Evolutionary conservation across 2,329 filamentous ascomycete species (phyloP).

Genomic region (Biscogniauxia marginata): DNA sequence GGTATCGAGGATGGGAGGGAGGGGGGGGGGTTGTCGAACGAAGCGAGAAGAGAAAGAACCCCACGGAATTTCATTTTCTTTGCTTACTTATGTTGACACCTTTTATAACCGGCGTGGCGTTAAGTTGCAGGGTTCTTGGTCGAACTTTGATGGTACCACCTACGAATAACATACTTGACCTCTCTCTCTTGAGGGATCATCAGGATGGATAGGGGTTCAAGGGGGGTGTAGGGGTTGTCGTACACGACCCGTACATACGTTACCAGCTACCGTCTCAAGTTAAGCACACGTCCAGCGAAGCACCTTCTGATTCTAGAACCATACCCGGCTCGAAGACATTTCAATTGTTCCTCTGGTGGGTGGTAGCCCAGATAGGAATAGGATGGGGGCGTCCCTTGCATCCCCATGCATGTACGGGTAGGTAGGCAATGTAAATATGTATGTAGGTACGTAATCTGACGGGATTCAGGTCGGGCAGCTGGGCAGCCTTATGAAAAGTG

Average conservation of each 20-base stretch:
- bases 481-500: neutral
- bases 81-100: neutral
- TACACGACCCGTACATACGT: neutral
- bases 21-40: neutral
- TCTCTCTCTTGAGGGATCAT: neutral
- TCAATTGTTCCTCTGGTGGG: neutral
- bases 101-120: neutral
- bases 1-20: conserved; percentile 1
- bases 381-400: neutral
- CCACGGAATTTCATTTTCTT: no score
- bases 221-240: neutral
- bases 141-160: neutral
- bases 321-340: neutral
- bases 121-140: neutral
- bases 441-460: neutral
- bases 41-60: neutral
- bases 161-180: no score
- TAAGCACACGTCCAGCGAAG: neutral
- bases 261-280: neutral
- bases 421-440: neutral
- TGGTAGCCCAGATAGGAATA: neutral
- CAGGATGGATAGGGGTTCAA: neutral
- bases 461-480: neutral
- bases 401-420: neutral
- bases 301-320: conserved; percentile 6